These are phyloP conservation scores for Murraya koenigii DNA, from an alignment of 345 rosid genomes.

Conservation along the genomic window DNA sequence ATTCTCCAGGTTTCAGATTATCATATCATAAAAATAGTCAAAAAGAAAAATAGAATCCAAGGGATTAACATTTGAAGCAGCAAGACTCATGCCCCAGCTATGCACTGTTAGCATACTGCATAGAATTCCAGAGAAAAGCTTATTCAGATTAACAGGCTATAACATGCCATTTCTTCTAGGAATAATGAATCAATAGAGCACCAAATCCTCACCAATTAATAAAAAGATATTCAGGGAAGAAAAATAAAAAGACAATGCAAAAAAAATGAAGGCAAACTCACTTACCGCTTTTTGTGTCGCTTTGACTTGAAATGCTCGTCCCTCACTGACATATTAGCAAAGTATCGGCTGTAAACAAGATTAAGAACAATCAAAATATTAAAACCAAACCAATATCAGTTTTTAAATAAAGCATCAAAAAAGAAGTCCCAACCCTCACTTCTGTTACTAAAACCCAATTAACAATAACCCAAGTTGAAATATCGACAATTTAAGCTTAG, in stretches of 20 bases:
- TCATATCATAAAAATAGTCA: background rate
- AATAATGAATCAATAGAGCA: background rate
- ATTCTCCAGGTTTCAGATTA: background rate
- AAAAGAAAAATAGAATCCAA: background rate
- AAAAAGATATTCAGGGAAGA: background rate
- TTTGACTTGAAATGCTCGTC: slow-evolving; percentile 91
- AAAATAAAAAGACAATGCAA: background rate
- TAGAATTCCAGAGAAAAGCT: background rate
- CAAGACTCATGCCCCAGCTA: background rate
- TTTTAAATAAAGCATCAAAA: background rate
- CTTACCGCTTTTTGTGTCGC: slow-evolving; percentile 87
- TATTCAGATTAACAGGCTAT: background rate
- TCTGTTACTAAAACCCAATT: background rate
- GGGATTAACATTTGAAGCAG: background rate
- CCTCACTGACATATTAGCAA: slow-evolving; percentile 55
- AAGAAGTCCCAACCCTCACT: background rate
- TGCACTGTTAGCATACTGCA: background rate
- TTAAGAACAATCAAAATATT: background rate
- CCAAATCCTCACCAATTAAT: background rate
- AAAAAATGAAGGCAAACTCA: background rate
- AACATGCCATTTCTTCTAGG: background rate
- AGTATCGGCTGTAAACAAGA: slow-evolving; percentile 65
- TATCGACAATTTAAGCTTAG: background rate
- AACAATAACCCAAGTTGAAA: too few relatives aligned
- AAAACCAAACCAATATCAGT: background rate